Percentiles rank a stretch among this genome's conserved stretches.
Evolutionary conservation across 371 early-diverging fungal genomes (phyloP).

Genomic region (Blastocladiella emersonii): DNA sequence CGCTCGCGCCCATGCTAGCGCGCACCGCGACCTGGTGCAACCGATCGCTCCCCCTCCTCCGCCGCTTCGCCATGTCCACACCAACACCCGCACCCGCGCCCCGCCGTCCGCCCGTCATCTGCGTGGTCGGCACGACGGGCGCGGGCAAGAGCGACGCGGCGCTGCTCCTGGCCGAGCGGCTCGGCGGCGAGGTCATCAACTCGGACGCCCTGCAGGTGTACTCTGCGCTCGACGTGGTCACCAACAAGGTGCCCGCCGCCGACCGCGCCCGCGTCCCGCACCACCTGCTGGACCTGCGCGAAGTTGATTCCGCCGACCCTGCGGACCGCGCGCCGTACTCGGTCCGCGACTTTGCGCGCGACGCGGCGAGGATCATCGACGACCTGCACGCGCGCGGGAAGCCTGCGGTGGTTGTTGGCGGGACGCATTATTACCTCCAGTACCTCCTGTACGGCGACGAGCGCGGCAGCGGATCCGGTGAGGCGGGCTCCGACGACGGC

Average conservation of each 20-base stretch:
- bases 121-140: constrained; percentile 10
- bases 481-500: not conserved
- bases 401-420: constrained; percentile 83
- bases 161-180: constrained; percentile 62
- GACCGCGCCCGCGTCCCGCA: constrained; percentile 63
- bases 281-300: constrained; percentile 36
- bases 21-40: no score
- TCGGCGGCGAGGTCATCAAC: constrained; percentile 86
- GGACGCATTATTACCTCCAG: constrained; percentile 92
- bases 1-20: no score
- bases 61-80: not conserved
- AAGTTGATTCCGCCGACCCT: not conserved
- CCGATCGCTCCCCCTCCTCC: no score
- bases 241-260: constrained; percentile 73
- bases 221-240: constrained; percentile 72
- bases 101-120: not conserved
- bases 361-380: constrained; percentile 31
- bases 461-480: not conserved
- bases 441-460: constrained; percentile 54
- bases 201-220: constrained; percentile 94
- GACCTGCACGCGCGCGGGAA: constrained; percentile 48
- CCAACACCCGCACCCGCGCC: not conserved
- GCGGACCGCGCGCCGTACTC: not conserved
- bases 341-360: not conserved
- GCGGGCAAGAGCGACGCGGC: constrained; percentile 79